phyloP scores from a whole-genome alignment of 495 filamentous ascomycete genomes.

The Astrocystis sublimbata region DNA sequence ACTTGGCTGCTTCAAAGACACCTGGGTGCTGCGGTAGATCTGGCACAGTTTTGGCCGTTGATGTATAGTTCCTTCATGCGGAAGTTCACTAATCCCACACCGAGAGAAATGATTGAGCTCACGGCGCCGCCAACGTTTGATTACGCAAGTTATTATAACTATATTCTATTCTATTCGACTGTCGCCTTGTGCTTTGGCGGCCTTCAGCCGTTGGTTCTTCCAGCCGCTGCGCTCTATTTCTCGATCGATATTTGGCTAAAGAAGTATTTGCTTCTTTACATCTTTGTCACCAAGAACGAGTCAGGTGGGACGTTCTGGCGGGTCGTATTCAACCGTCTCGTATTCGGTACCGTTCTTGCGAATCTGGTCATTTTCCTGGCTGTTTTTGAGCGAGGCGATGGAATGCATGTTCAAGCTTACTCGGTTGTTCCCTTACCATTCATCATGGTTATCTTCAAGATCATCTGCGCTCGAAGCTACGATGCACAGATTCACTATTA shows the following conservation, averaged over 20 bases:
- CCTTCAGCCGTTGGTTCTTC: conserved; percentile 87
- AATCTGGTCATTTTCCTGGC: conserved; percentile 78
- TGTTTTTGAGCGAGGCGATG: conserved; percentile 59
- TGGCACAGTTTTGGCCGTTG: conserved; percentile 80
- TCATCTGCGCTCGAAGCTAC: conserved; percentile 74
- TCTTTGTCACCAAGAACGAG: conserved; percentile 95
- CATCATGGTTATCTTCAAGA: conserved; percentile 80
- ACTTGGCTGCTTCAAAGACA: conserved; percentile 91
- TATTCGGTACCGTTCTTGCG: conserved; percentile 79
- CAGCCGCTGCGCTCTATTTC: conserved; percentile 89
- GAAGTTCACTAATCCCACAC: conserved; percentile 83
- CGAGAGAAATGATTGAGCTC: conserved; percentile 88
- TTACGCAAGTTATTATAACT: conserved; percentile 96
- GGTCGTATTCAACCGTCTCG: conserved; percentile 82
- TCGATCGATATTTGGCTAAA: conserved; percentile 82
- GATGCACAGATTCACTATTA: conserved; percentile 78
- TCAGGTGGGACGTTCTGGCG: conserved; percentile 95
- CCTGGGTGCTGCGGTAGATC: conserved; percentile 84
- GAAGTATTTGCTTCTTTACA: conserved; percentile 92
- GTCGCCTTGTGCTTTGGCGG: conserved; percentile 84
- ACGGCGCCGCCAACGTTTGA: conserved; percentile 92
- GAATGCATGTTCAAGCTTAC: conserved; percentile 58
- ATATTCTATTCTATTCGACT: conserved; percentile 91
- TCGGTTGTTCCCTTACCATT: conserved; percentile 76
- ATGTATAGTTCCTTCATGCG: conserved; percentile 78